A percentile compares a stretch with the other conserved stretches of the same genome.
phyloP scores from a whole-genome alignment of 2,329 filamentous ascomycete genomes.

The Ophiostoma ips region DNA sequence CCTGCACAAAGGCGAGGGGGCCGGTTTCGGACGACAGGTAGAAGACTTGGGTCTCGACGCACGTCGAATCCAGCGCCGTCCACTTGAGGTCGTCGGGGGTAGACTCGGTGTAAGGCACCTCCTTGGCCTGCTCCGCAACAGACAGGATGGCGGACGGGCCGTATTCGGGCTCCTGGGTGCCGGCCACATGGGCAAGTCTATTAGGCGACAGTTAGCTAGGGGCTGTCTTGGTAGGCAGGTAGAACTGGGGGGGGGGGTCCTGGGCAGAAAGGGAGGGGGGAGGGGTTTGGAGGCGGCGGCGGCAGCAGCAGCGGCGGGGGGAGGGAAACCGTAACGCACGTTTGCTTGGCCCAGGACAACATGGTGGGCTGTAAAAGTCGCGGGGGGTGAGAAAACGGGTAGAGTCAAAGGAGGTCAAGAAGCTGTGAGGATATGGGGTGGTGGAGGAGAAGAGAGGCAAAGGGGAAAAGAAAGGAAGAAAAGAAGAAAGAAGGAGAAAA shows the following conservation, averaged over 20 bases:
- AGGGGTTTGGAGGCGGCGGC: too few relatives aligned
- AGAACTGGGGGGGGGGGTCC: neutral
- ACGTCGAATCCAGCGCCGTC: slow-evolving; percentile 67
- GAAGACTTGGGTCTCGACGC: slow-evolving; percentile 89
- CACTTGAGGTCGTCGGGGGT: slow-evolving; percentile 70
- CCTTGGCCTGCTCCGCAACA: slow-evolving; percentile 67
- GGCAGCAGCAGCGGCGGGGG: too few relatives aligned
- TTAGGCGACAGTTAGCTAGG: neutral
- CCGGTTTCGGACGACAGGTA: slow-evolving; percentile 76
- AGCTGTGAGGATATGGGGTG: neutral
- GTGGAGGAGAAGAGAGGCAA: neutral
- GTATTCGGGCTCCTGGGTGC: slow-evolving; percentile 93
- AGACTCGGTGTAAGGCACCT: slow-evolving; percentile 67
- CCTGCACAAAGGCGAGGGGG: slow-evolving; percentile 63
- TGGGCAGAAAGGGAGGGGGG: neutral
- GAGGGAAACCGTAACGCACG: slow-evolving; percentile 41
- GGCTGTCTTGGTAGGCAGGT: neutral
- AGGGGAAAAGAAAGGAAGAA: too few relatives aligned
- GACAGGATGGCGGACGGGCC: slow-evolving; percentile 77
- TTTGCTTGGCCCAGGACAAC: slow-evolving; percentile 92
- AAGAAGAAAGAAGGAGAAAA: neutral
- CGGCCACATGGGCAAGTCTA: slow-evolving; percentile 66
- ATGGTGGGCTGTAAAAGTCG: slow-evolving; percentile 31
- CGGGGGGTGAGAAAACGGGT: neutral
- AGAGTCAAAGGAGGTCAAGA: neutral